Conservation (phyloP, 2,329 filamentous ascomycete genomes). For the Trichoderma cornu-damae region DNA sequence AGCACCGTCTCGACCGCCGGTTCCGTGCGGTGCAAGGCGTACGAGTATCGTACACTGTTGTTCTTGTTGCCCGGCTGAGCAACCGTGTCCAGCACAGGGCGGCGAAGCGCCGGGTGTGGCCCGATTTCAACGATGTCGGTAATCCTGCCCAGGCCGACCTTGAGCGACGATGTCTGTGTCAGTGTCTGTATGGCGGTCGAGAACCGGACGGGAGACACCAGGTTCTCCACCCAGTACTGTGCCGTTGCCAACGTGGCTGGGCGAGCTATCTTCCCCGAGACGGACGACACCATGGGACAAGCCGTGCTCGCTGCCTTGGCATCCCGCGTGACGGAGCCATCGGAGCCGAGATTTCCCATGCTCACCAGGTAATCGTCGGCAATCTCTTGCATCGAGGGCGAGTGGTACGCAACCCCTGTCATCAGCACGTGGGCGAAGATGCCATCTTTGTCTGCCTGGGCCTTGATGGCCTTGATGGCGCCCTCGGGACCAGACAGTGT, state of each 20-base stretch:
- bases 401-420: conserved; percentile 24
- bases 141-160: not conserved
- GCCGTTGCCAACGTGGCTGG: not conserved
- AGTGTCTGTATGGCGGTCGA: not conserved
- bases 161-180: not conserved
- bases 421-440: conserved; percentile 25
- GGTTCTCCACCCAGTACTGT: conserved; percentile 18
- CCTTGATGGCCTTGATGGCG: conserved; percentile 24
- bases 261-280: not conserved
- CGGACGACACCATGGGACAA: conserved; percentile 14
- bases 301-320: not conserved
- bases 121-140: conserved; percentile 14
- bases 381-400: conserved; percentile 20
- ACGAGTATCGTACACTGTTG: not conserved
- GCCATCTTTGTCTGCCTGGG: conserved; percentile 24
- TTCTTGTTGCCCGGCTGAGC: not conserved
- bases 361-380: conserved; percentile 40
- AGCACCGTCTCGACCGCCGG: not conserved
- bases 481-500: conserved; percentile 27
- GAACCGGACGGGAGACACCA: conserved; percentile 14
- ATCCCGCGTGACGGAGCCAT: not conserved
- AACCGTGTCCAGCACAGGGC: conserved; percentile 1
- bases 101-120: not conserved
- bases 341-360: conserved; percentile 15
- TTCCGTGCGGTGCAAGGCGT: not conserved